A percentile compares a stretch with the other conserved stretches of the same genome.
These are phyloP conservation scores for Iberis pinnata DNA, from an alignment of 345 rosid genomes.

Conservation along the genomic window DNA sequence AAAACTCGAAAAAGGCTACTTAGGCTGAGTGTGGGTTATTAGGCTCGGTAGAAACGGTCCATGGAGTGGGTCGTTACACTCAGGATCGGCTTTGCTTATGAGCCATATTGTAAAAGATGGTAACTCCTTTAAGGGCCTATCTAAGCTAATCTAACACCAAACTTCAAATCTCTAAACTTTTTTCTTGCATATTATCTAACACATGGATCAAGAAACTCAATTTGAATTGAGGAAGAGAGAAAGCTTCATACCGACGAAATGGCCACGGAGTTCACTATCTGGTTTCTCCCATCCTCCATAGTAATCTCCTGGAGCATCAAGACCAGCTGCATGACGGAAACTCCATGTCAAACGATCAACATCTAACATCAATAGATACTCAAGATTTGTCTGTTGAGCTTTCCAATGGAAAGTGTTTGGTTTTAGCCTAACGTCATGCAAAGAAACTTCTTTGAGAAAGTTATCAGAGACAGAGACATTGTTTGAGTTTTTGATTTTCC, in stretches of 20 bases:
- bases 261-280: slow-evolving; percentile 70
- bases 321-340: slow-evolving; percentile 74
- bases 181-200: no score
- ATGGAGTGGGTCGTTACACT: no score
- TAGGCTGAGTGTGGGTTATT: no score
- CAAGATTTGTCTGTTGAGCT: slow-evolving; percentile 82
- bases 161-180: neutral
- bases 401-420: slow-evolving; percentile 51
- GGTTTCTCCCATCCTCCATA: slow-evolving; percentile 93
- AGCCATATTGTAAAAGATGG: neutral
- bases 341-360: slow-evolving; percentile 76
- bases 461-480: slow-evolving; percentile 11
- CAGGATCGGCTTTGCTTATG: no score
- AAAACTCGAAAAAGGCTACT: no score
- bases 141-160: neutral
- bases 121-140: neutral
- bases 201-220: slow-evolving; percentile 1
- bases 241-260: slow-evolving; percentile 64
- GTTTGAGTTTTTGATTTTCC: slow-evolving; percentile 52
- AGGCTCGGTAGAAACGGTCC: no score
- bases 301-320: slow-evolving; percentile 49
- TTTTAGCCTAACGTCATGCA: slow-evolving; percentile 76
- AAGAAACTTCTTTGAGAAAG: slow-evolving; percentile 65
- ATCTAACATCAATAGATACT: slow-evolving; percentile 76
- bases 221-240: neutral